phyloP scores from a whole-genome alignment of 345 rosid species.

The Syzygium aromaticum region DNA sequence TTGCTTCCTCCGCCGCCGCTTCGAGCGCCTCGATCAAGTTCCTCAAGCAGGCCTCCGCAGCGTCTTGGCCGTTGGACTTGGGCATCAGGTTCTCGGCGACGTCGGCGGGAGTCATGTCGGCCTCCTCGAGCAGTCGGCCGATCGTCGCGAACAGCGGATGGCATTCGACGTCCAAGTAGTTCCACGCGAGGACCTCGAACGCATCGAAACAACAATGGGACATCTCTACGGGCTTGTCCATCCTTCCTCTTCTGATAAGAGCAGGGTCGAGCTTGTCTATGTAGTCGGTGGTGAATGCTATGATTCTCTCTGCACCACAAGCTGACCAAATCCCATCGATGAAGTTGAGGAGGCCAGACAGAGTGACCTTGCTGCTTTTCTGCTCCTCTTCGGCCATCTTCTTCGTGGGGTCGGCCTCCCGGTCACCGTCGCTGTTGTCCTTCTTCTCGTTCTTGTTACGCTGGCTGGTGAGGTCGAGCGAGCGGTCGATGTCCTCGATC shows the following conservation, averaged over 20 bases:
- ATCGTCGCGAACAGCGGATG: not conserved
- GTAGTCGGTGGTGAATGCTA: no score
- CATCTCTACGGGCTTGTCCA: slow-evolving; percentile 20
- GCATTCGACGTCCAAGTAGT: not conserved
- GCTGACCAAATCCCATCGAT: no score
- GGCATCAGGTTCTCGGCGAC: slow-evolving; percentile 7
- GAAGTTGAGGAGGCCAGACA: no score
- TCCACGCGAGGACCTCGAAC: slow-evolving; percentile 1
- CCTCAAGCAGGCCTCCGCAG: not conserved
- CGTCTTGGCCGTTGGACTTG: not conserved
- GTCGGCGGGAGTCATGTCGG: slow-evolving; percentile 2
- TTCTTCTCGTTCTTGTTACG: no score
- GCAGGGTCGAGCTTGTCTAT: not conserved
- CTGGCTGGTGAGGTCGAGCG: no score
- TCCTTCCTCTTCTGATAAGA: slow-evolving; percentile 29
- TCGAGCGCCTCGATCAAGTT: not conserved
- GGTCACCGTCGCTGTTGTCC: no score
- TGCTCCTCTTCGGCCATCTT: no score
- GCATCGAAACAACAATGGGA: slow-evolving; percentile 2
- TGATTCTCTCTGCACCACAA: no score
- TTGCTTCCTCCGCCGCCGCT: not conserved
- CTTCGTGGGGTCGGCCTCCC: no score
- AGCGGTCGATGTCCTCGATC: no score
- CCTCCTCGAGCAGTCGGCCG: not conserved
- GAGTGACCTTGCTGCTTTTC: no score